These are phyloP conservation scores for Microbotryum lychnidis-dioicae DNA, from an alignment of 1,284 basidiomycete species.

Conservation along the genomic window DNA sequence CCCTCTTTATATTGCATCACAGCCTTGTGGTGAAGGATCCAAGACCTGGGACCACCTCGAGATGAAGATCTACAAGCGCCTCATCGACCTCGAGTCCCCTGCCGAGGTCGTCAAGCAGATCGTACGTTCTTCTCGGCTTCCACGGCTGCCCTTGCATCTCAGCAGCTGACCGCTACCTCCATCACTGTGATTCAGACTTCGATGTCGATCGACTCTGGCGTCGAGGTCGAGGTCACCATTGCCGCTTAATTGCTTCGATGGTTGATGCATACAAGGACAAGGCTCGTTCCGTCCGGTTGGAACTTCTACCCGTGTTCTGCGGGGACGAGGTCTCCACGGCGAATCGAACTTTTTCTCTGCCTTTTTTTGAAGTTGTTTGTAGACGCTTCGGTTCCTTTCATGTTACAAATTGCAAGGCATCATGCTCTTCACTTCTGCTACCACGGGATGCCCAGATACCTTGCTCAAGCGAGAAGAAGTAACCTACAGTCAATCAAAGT, in stretches of 20 bases:
- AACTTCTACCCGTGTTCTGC: no score
- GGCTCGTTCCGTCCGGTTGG: no score
- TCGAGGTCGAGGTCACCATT: slow-evolving; percentile 99
- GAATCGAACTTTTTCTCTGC: no score
- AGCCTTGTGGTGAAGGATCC: slow-evolving; percentile 99
- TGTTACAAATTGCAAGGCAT: no score
- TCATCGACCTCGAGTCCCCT: slow-evolving; percentile 98
- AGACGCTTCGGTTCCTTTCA: no score
- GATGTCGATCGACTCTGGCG: slow-evolving; percentile 97
- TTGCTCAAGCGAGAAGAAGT: no score
- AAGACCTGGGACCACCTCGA: slow-evolving; percentile 99
- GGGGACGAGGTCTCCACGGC: no score
- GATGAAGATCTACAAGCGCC: slow-evolving; percentile 98
- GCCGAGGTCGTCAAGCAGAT: slow-evolving; percentile 99
- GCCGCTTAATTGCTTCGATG: slow-evolving; percentile 45
- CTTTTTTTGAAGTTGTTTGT: no score
- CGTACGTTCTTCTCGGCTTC: slow-evolving; percentile 49
- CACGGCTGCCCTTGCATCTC: background rate
- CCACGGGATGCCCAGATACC: no score
- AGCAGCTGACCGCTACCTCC: background rate
- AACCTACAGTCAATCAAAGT: no score
- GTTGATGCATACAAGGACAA: no score
- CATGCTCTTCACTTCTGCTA: no score
- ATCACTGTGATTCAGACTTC: slow-evolving; percentile 58
- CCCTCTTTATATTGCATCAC: slow-evolving; percentile 7